These are phyloP conservation scores for Porodaedalea pini DNA, from an alignment of 1,284 basidiomycete genomes.

Conservation along the genomic window DNA sequence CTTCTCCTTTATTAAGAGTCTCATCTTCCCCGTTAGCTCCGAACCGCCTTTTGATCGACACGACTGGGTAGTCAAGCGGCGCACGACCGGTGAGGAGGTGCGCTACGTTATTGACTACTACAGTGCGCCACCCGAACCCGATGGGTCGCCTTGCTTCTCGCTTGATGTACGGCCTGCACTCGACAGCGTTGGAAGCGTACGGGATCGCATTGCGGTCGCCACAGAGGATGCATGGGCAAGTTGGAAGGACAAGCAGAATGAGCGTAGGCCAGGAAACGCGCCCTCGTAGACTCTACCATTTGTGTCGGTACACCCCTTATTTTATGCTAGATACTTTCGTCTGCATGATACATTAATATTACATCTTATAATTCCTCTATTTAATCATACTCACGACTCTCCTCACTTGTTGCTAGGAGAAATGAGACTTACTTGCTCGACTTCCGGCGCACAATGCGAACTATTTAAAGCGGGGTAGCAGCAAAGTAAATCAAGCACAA, in stretches of 20 bases:
- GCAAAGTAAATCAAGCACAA: no score
- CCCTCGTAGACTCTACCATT: no score
- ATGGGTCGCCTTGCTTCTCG: slow-evolving; percentile 88
- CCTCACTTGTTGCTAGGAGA: no score
- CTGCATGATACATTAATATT: background rate
- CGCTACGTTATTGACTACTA: slow-evolving; percentile 98
- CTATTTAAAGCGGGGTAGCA: no score
- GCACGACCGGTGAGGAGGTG: slow-evolving; percentile 68
- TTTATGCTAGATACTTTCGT: no score
- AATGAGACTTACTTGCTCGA: background rate
- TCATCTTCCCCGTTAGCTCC: slow-evolving; percentile 44
- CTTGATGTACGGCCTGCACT: slow-evolving; percentile 90
- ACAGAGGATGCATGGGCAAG: slow-evolving; percentile 68
- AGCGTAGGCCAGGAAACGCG: no score
- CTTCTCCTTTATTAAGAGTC: slow-evolving; percentile 1
- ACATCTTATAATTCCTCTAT: no score
- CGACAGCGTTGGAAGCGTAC: slow-evolving; percentile 72
- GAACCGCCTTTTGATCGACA: slow-evolving; percentile 98
- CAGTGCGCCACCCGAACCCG: slow-evolving; percentile 77
- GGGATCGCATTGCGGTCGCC: slow-evolving; percentile 66
- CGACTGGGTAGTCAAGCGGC: slow-evolving; percentile 91
- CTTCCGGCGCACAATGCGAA: no score
- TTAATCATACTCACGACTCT: background rate
- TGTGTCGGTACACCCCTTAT: no score
- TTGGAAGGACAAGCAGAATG: slow-evolving; percentile 27